Evolutionary conservation across 116 monocot genomes (phyloP).

Genomic region (Cymodocea nodosa): DNA sequence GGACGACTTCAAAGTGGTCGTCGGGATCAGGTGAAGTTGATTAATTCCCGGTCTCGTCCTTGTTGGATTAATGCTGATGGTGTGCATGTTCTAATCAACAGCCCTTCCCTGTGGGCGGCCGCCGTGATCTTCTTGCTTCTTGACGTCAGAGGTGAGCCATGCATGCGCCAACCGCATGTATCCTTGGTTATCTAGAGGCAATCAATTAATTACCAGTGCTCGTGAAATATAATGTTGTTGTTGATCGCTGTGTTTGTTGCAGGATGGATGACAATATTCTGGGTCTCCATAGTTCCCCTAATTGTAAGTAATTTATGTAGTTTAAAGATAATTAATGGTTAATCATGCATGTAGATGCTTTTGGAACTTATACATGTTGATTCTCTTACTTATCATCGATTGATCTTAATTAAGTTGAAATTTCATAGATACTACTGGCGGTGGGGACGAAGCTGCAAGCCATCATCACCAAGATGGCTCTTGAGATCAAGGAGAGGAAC

Average conservation of each 20-base stretch:
- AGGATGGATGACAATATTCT: conserved; percentile 62
- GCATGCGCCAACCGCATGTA: no score
- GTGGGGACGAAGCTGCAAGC: conserved; percentile 35
- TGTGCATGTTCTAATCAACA: no score
- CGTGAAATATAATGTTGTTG: no score
- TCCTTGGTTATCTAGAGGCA: no score
- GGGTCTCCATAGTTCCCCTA: conserved; percentile 63
- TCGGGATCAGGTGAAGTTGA: conserved; percentile 46
- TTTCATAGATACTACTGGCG: conserved; percentile 17
- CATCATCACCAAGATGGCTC: conserved; percentile 27
- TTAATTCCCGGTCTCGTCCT: neutral
- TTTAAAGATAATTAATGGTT: no score
- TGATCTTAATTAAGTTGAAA: no score
- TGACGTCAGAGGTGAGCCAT: conserved; percentile 66
- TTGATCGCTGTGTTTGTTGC: conserved; percentile 10
- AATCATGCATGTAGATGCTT: no score
- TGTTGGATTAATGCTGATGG: no score
- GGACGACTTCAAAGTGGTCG: conserved; percentile 70
- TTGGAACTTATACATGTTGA: no score
- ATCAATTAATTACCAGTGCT: no score
- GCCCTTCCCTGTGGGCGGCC: conserved; percentile 59
- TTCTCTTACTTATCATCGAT: no score
- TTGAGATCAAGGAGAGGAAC: conserved; percentile 23
- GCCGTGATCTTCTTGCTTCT: conserved; percentile 63
- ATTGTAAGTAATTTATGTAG: conserved; percentile 36